Evolutionary conservation across 352 stramenopile genomes (phyloP).

Genomic region (Phytophthora citrophthora): DNA sequence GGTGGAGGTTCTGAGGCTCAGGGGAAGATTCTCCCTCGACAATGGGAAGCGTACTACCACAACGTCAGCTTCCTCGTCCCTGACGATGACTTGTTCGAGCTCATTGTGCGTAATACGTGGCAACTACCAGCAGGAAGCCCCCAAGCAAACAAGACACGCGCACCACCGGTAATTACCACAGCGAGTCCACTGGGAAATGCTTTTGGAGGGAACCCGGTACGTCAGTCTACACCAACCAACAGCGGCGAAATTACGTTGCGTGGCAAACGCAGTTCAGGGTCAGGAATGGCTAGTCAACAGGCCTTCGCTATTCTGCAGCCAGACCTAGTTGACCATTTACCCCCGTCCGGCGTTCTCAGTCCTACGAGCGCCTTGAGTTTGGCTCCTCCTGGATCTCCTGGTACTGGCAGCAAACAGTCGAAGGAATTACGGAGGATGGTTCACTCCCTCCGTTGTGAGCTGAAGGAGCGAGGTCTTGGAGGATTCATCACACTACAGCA

Average conservation of each 20-base stretch:
- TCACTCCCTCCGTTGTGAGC: slow-evolving; percentile 45
- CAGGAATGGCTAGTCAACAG: slow-evolving; percentile 59
- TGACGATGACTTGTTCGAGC: slow-evolving; percentile 92
- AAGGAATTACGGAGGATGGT: slow-evolving; percentile 73
- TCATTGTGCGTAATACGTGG: slow-evolving; percentile 91
- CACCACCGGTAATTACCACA: not conserved
- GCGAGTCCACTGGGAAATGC: slow-evolving; percentile 12
- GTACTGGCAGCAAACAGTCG: slow-evolving; percentile 44
- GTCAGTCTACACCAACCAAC: slow-evolving; percentile 24
- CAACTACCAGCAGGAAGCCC: slow-evolving; percentile 34
- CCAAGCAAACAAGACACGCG: slow-evolving; percentile 12
- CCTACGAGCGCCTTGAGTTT: slow-evolving; percentile 17
- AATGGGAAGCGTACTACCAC: slow-evolving; percentile 90
- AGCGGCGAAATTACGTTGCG: slow-evolving; percentile 14
- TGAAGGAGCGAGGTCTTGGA: slow-evolving; percentile 70
- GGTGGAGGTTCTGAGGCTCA: not conserved
- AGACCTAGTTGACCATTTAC: slow-evolving; percentile 52
- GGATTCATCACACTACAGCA: slow-evolving; percentile 83
- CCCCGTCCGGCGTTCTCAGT: slow-evolving; percentile 7
- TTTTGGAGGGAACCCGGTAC: slow-evolving; percentile 7
- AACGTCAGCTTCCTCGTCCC: slow-evolving; percentile 88
- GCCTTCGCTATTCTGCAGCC: slow-evolving; percentile 70
- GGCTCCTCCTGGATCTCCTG: slow-evolving; percentile 14
- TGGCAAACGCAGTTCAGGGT: slow-evolving; percentile 27
- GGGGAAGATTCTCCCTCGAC: slow-evolving; percentile 46